These are phyloP conservation scores for Hibiscus syriacus DNA, from an alignment of 345 rosid species.

Conservation along the genomic window DNA sequence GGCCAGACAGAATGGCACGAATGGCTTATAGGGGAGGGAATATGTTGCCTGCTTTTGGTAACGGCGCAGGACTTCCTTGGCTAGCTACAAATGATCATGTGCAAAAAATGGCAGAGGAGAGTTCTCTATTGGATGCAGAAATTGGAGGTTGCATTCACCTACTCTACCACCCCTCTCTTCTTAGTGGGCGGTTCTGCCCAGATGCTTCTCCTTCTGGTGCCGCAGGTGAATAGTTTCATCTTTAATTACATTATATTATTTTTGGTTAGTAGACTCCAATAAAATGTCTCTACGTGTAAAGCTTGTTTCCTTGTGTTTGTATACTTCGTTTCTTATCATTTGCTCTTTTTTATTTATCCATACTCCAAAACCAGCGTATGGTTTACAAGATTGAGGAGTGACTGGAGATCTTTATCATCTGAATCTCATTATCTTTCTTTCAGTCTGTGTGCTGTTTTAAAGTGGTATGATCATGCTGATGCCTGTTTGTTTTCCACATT, in stretches of 20 bases:
- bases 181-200: conserved; percentile 93
- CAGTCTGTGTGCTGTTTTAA: not conserved
- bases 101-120: conserved; percentile 61
- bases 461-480: not conserved
- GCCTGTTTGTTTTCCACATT: not conserved
- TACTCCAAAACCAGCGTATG: not conserved
- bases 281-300: not conserved
- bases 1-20: conserved; percentile 85
- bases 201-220: conserved; percentile 94
- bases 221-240: conserved; percentile 48
- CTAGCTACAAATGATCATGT: conserved; percentile 63
- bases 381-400: not conserved
- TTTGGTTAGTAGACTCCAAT: not conserved
- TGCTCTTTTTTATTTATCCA: not conserved
- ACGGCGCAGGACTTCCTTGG: conserved; percentile 97
- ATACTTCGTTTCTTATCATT: not conserved
- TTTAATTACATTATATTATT: too few species aligned
- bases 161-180: conserved; percentile 82
- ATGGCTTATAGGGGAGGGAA: conserved; percentile 95
- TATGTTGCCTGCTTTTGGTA: conserved; percentile 79
- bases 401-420: not conserved
- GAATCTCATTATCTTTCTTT: not conserved
- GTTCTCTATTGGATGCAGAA: conserved; percentile 79
- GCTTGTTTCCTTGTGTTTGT: not conserved
- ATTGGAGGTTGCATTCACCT: conserved; percentile 79